Evolutionary conservation across 768 basidiomycete species (phyloP).

Genomic region (Rhodotorula toruloides): DNA sequence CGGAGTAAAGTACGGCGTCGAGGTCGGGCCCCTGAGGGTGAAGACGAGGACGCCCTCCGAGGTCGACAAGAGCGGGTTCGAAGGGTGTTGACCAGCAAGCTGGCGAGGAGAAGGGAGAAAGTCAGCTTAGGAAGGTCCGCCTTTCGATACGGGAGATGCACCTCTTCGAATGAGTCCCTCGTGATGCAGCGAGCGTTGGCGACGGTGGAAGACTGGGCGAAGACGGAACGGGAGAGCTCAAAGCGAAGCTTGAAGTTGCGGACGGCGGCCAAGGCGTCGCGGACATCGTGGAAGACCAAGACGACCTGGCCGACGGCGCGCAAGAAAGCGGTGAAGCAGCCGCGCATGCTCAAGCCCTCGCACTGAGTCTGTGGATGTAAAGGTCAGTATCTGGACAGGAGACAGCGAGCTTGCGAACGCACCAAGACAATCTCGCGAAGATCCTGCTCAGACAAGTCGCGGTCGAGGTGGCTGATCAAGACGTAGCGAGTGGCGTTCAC

Average conservation of each 20-base stretch:
- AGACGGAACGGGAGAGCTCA: background rate
- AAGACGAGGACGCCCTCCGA: conserved; percentile 32
- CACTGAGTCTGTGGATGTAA: conserved; percentile 2
- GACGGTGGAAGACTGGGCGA: background rate
- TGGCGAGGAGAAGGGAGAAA: background rate
- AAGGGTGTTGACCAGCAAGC: background rate
- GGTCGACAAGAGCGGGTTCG: conserved; percentile 20
- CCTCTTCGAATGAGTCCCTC: conserved; percentile 9
- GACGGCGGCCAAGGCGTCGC: conserved; percentile 2
- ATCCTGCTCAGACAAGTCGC: conserved; percentile 1
- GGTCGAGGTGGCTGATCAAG: conserved; percentile 13
- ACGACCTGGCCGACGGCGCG: conserved; percentile 16
- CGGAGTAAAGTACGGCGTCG: background rate
- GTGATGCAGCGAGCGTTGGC: conserved; percentile 14
- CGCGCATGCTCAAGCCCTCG: conserved; percentile 1
- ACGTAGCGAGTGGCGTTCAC: conserved; percentile 28
- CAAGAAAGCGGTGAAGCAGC: conserved; percentile 12
- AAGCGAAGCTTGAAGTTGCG: background rate
- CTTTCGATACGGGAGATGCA: background rate
- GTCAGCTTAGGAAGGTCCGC: background rate
- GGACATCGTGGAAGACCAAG: conserved; percentile 33
- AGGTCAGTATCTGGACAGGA: background rate
- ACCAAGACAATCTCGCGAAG: background rate
- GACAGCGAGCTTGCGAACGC: background rate
- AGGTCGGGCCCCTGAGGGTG: conserved; percentile 7